These are phyloP conservation scores for Boletus subcaerulescens DNA, from an alignment of 768 basidiomycete genomes.

Conservation along the genomic window DNA sequence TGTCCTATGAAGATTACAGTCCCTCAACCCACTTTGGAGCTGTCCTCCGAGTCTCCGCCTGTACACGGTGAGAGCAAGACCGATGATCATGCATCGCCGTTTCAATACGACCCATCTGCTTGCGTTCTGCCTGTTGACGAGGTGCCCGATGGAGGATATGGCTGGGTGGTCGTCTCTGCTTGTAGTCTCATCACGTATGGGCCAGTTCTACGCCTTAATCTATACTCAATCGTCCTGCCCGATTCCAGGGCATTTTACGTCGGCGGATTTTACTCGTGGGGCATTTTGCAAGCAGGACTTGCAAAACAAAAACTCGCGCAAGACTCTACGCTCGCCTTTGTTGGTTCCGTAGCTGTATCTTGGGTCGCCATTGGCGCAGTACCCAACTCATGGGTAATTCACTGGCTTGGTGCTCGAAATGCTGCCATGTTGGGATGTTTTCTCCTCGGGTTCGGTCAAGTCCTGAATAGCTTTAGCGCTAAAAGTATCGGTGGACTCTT, in stretches of 20 bases:
- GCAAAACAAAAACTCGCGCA: slow-evolving; percentile 23
- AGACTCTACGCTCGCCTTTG: slow-evolving; percentile 29
- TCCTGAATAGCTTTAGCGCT: slow-evolving; percentile 26
- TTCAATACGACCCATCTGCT: not conserved
- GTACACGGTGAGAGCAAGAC: not conserved
- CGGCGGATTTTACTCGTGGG: slow-evolving; percentile 31
- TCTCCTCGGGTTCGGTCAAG: slow-evolving; percentile 27
- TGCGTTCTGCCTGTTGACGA: slow-evolving; percentile 4
- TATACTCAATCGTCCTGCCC: not conserved
- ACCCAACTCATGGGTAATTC: slow-evolving; percentile 30
- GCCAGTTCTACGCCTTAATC: not conserved
- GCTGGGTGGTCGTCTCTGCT: slow-evolving; percentile 31
- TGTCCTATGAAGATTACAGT: not conserved
- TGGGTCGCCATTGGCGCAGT: slow-evolving; percentile 30
- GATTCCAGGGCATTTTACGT: slow-evolving; percentile 24
- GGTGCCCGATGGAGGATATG: slow-evolving; percentile 32
- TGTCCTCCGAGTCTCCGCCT: not conserved
- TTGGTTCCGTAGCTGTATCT: slow-evolving; percentile 31
- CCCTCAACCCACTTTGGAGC: not conserved
- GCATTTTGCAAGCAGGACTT: slow-evolving; percentile 29
- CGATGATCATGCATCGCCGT: not conserved
- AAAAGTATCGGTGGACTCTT: slow-evolving; percentile 24
- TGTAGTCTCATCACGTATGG: slow-evolving; percentile 29
- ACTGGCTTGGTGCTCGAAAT: slow-evolving; percentile 28
- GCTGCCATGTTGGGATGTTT: slow-evolving; percentile 27